Base-by-base conservation (phyloP, 805 yeast species). In the Pichia californica region DNA sequence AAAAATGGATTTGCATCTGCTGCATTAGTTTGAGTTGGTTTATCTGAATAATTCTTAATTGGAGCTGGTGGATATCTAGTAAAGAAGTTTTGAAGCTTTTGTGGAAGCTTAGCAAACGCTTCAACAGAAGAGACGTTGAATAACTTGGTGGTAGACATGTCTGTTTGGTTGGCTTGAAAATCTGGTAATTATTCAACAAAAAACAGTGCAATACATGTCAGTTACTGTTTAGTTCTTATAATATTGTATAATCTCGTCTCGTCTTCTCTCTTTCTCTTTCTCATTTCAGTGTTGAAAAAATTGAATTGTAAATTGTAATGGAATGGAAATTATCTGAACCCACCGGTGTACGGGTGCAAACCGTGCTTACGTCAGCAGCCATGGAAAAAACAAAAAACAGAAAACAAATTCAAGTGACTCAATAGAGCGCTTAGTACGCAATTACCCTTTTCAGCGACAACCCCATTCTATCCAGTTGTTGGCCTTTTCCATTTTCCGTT, bases 51-150 rank as follows among this genome's bases (percentile, higher is more conserved):
- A 52, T 73, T 60, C 16, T 74, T 73, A 63, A 77, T 79, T n/a
- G 88, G 91, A 19, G 81, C 67, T 8, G 96, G 96, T 27, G 97
- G 97, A 58, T 78, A 86, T 61, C 77, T 81, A 39, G 77, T 70
- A 67, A 89, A 88, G 64, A 88, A 89, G 51, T 67, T 74, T 59
- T 79, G 83, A 28, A 88, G 71, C 58, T 73, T 75, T 40, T 63
- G 68, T 16, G 96, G 97, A 33, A 88, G 77, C 62, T 76, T 63
- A 43, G 52, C 50, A 50, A 65, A 63, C 3, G 67, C 68, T 47
- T 60, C 59, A 28, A 56, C 51, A 7, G 67, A 49, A 5, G 63
- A 50, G 20, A 61, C 48, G 36, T 52, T 59, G 36, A 59, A 59
- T 11, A 61, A 21, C 38, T 51, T 55, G 13, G 46, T 40, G 3